Evolutionary conservation across 495 filamentous ascomycete genomes (phyloP), one percentile per base, ranked within the genome.

Genomic region (Clohesyomyces aquaticus): DNA sequence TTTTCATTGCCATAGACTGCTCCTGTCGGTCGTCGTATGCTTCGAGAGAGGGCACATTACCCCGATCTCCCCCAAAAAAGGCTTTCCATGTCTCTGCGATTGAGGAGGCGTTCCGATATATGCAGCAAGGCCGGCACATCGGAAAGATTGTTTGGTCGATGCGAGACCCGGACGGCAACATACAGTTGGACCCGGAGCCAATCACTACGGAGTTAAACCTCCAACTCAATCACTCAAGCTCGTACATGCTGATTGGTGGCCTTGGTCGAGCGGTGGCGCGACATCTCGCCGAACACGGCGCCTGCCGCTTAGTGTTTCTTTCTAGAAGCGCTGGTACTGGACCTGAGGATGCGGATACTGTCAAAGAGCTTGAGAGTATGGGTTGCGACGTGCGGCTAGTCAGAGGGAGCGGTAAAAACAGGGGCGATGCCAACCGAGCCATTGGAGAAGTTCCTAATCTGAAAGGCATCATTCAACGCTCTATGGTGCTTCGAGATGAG

Each of bases 121-220:
- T 84, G 55, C 76, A 75, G 4, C 27, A 55, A 12, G 79, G 76
- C 11, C 51, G 65, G 0, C 79, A 80, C 49, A 74, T 79, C 2
- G 80, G 81, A 1, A 84, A 82, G 52, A 69, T 82, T 0, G 72
- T 82, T 14, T 69, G 82, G 16, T 61, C 48, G 11, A 52, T 52
- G 11, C 48, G 48, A 4, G 27, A 55, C 51, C 8, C 21, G 8
- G 48, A 21, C 8, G 25, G 19, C 8, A 25, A 52, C 11, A 4
- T 21, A 3, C 6, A 23, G 43, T n/a, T 47, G 8, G 16, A n/a
- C 8, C 4, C 4, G 4, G n/a, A 8, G 8, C 8, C 6, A 9
- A 25, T 18, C 9, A 18, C 25, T 4, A 9, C 6, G 19, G 9
- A 52, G 19, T 23, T 18, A 28, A 22, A 6, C 22, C 11, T 18